Base-by-base conservation (phyloP, 2,329 filamentous ascomycete genomes). In the Neonectria neomacrospora region DNA sequence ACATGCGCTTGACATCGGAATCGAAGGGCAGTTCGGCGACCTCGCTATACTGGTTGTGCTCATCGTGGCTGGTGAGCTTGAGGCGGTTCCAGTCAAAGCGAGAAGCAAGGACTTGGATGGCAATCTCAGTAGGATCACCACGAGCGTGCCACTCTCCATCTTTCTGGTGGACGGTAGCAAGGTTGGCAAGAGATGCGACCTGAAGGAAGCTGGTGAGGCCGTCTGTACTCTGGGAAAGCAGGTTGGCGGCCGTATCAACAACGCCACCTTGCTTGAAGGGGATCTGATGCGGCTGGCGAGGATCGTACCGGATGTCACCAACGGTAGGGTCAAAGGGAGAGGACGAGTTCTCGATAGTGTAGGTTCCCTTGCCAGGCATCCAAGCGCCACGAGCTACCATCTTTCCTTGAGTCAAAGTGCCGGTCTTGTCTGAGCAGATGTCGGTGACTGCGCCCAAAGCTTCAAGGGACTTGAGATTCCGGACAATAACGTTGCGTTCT, bases 1-100 rank as follows among this genome's bases (percentile, higher is more conserved):
- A 91, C 90, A 93, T 93, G 71, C 89, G 91, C 80, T 93, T 93
- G 67, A 92, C 85, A 61, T 87, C 87, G 0, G 90, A 92, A 72
- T 93, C 90, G 66, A 93, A 93, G 0, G 90, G 90, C 60, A 90
- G 91, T 70, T 93, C 91, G 1, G 88, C 86, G 28, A 89, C 78
- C 67, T 90, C 82, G 20, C 78, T 80, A 87, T 87, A 90, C 37
- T 80, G 71, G 0, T 85, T 79, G 5, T 78, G 78, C 1, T 85
- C 80, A 3, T 83, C 85, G 80, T 79, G 0, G 82, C 84, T 50
- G 3, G 47, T 50, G 67, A 86, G 83, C 8, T 80, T 79, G 18
- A 83, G 79, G 10, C 86, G 82, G 64, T 88, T 88, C 82, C 87
- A 88, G 59, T 86, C 80, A 73, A 93, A 93, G 14, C 90, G 86